phyloP scores from a whole-genome alignment of 2,329 filamentous ascomycete genomes.

The Diaporthe helianthi region DNA sequence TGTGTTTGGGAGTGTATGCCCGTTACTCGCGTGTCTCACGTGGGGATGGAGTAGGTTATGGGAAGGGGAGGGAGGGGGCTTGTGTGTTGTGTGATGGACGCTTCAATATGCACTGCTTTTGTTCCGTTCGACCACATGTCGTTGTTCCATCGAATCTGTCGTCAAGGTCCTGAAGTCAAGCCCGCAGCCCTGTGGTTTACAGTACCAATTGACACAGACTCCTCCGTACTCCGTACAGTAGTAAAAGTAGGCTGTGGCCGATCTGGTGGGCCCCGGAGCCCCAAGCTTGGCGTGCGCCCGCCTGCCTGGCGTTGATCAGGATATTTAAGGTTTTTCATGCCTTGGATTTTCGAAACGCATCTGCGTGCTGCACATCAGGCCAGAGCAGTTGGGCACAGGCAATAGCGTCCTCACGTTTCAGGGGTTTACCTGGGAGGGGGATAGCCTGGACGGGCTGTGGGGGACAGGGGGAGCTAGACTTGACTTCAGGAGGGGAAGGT shows the following conservation, averaged over 20 bases:
- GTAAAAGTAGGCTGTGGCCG: no score
- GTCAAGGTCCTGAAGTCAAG: no score
- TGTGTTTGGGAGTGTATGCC: not conserved
- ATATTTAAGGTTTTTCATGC: slow-evolving; percentile 27
- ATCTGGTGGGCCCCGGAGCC: slow-evolving; percentile 23
- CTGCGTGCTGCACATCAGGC: slow-evolving; percentile 22
- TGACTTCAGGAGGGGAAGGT: no score
- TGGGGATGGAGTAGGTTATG: slow-evolving; percentile 11
- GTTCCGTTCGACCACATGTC: slow-evolving; percentile 17
- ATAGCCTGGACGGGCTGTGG: not conserved
- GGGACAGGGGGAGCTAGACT: no score
- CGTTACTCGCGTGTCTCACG: slow-evolving; percentile 11
- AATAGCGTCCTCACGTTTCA: slow-evolving; percentile 11
- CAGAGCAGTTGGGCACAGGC: slow-evolving; percentile 9
- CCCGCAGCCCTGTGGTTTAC: slow-evolving; percentile 17
- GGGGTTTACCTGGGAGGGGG: slow-evolving; percentile 5
- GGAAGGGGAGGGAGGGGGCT: slow-evolving; percentile 10
- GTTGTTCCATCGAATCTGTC: slow-evolving; percentile 15
- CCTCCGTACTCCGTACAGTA: no score
- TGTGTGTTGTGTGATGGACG: slow-evolving; percentile 14
- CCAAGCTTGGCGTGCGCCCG: slow-evolving; percentile 23
- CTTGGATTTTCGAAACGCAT: slow-evolving; percentile 28
- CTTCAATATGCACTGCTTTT: not conserved
- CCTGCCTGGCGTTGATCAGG: slow-evolving; percentile 25
- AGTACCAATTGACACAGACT: no score